Conservation (phyloP, 768 basidiomycete genomes). For the Panus rudis region DNA sequence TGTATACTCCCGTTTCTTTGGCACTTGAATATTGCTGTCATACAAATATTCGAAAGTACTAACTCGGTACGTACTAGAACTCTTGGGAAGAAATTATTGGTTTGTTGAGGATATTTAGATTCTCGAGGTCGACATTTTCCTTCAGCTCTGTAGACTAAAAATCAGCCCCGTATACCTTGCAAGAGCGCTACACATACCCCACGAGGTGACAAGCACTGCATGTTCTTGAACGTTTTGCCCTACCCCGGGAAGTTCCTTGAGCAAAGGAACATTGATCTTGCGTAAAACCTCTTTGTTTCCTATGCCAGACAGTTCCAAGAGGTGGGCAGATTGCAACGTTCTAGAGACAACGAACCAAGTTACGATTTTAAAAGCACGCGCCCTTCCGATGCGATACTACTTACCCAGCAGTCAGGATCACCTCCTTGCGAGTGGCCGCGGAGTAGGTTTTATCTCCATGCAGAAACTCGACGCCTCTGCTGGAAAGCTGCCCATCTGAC, state of each 20-base stretch:
- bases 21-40: not conserved
- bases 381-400: too few species aligned
- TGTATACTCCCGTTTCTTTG: not conserved
- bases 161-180: too few species aligned
- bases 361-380: not conserved
- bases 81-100: not conserved
- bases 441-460: not conserved
- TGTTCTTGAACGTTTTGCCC: not conserved
- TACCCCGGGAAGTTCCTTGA: not conserved
- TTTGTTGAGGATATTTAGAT: not conserved
- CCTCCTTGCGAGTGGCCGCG: not conserved
- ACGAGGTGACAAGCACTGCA: too few species aligned
- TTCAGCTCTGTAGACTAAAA: not conserved
- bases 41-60: not conserved
- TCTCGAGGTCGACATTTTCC: not conserved
- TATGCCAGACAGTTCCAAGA: not conserved
- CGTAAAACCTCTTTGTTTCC: not conserved
- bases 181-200: too few species aligned
- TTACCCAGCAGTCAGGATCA: not conserved
- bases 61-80: not conserved
- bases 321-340: not conserved
- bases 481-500: conserved; percentile 17
- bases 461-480: not conserved
- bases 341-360: not conserved
- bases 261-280: not conserved